Conservation (phyloP, 331 rosid genomes). For the Spiraea crenata region DNA sequence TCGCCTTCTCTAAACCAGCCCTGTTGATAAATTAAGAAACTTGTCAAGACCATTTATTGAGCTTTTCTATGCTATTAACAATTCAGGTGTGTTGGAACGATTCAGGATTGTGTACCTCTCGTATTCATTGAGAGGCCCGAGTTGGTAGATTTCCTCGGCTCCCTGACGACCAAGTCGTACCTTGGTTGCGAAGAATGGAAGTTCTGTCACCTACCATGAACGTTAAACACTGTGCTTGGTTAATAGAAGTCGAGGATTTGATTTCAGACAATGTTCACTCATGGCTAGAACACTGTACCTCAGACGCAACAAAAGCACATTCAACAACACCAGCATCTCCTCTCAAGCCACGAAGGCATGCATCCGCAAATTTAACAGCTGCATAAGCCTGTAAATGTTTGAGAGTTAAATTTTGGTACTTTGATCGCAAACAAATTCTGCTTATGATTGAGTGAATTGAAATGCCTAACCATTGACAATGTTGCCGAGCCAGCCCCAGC, state of each 20-base stretch:
- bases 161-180: constrained; percentile 78
- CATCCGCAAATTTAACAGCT: constrained; percentile 64
- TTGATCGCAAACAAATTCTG: neutral
- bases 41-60: neutral
- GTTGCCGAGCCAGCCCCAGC: constrained; percentile 97
- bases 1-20: constrained; percentile 73
- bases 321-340: constrained; percentile 79
- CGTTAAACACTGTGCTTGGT: neutral
- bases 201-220: constrained; percentile 64
- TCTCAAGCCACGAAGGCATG: constrained; percentile 76
- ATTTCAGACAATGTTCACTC: neutral
- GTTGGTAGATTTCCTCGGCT: constrained; percentile 65
- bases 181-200: constrained; percentile 83
- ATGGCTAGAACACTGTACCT: constrained; percentile 38
- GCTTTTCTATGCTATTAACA: neutral
- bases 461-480: constrained; percentile 69
- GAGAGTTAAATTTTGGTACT: neutral
- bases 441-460: neutral
- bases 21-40: constrained; percentile 17
- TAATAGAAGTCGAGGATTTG: constrained; percentile 11
- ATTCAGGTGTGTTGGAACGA: too few species aligned
- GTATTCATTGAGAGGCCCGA: constrained; percentile 76
- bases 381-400: constrained; percentile 58
- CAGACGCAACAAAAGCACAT: constrained; percentile 70
- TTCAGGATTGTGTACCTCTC: constrained; percentile 48